A percentile compares a stretch with the other conserved stretches of the same genome.
phyloP scores from a whole-genome alignment of 169 alveolate species.

The Cryptosporidium canis region DNA sequence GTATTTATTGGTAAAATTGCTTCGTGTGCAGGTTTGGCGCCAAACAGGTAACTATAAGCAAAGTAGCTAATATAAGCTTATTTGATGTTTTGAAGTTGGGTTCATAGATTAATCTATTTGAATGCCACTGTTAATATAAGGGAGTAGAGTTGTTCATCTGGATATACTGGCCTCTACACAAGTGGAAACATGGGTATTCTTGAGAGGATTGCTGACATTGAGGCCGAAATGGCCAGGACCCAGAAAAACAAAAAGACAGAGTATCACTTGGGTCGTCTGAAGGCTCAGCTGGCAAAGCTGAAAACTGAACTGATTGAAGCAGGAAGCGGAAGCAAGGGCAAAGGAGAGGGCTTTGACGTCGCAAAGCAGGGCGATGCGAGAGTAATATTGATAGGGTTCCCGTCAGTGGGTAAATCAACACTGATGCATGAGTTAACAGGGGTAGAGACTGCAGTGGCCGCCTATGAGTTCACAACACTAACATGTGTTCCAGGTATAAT shows the following conservation, averaged over 20 bases:
- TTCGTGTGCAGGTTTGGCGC: slow-evolving; percentile 19
- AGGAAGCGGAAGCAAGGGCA: slow-evolving; percentile 77
- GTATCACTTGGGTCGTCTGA: slow-evolving; percentile 87
- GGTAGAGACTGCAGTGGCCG: slow-evolving; percentile 87
- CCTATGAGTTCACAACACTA: slow-evolving; percentile 90
- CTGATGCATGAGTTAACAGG: slow-evolving; percentile 84
- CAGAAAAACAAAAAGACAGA: slow-evolving; percentile 90
- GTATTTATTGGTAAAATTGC: not conserved
- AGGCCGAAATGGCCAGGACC: slow-evolving; percentile 90
- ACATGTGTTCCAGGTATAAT: slow-evolving; percentile 90
- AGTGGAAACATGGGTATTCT: slow-evolving; percentile 42
- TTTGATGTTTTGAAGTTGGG: not conserved
- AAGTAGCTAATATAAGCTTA: not conserved
- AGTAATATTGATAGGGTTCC: slow-evolving; percentile 91
- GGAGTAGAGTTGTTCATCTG: not conserved
- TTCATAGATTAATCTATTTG: not conserved
- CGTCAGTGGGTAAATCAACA: slow-evolving; percentile 90
- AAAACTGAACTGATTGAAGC: slow-evolving; percentile 85
- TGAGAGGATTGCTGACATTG: slow-evolving; percentile 89
- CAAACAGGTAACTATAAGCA: not conserved
- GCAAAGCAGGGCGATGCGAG: slow-evolving; percentile 91
- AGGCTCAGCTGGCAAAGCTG: slow-evolving; percentile 88
- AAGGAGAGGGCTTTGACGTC: slow-evolving; percentile 90
- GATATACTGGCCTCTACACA: not conserved
- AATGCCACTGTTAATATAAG: not conserved